Base-by-base conservation (phyloP, 148 eudicot species). In the Dysphania ambrosioides region DNA sequence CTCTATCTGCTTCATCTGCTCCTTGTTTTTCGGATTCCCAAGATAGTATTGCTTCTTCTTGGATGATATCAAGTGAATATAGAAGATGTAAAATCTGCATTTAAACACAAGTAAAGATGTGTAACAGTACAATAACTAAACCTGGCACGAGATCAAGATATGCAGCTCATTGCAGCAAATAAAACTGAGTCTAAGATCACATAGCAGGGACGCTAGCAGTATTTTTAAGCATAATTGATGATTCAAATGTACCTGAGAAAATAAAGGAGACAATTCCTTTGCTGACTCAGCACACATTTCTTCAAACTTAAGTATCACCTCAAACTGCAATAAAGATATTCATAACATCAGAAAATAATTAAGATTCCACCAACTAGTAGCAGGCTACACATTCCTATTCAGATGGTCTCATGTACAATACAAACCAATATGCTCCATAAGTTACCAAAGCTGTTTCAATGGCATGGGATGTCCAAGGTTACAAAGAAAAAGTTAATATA, bases 1-100 rank as follows among this genome's bases (percentile, higher is more conserved):
- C 71, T 76, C 76, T 87, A 81, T 94, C 97, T 9, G 85, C 80
- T 75, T 94, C 98, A 56, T 91, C 98, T 18, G 98, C 98, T 64
- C 79, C 93, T 68, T 81, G 90, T 84, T 94, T 94, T 79, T 94
- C 98, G 6, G 89, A 41, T 65, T 91, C 97, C 98, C 98, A 94
- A 40, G 78, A 70, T 12, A 91, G 89, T 79, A 94, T 85, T 56
- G 97, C 93, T 11, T 94, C 93, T 80, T 94, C 98, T 87, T 86
- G 90, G 78, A 91, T 76, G 60, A 94, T 72, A 29, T 94, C 98
- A 74, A 79, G 74, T 9, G 86, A 84, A 44, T 94, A 94, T 30
- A 94, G 78, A 69, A 81, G 84, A 77, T 90, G 97, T 83, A 94
- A 84, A 75, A 91, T 79, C 98, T 93, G 82, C 59, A 42, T 42